phyloP scores from a whole-genome alignment of 2,329 filamentous ascomycete genomes.

The Mariannaea sp. region DNA sequence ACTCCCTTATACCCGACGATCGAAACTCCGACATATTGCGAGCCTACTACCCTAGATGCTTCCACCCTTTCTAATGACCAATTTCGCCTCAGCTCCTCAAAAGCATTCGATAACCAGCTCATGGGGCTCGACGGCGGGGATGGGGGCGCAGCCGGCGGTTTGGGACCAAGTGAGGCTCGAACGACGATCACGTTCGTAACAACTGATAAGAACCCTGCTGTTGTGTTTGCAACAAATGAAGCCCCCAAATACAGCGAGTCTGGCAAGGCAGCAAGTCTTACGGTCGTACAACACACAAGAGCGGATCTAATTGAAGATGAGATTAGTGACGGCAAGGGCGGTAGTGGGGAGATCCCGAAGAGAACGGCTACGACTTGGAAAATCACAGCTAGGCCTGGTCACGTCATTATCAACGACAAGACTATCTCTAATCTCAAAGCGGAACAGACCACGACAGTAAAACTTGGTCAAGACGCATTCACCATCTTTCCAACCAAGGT shows the following conservation, averaged over 20 bases:
- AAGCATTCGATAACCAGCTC: too few species aligned
- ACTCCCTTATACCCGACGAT: constrained; percentile 52
- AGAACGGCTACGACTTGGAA: constrained; percentile 39
- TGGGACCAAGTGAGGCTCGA: constrained; percentile 6
- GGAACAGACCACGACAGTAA: constrained; percentile 48
- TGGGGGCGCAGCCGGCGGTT: too few species aligned
- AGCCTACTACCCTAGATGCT: constrained; percentile 13
- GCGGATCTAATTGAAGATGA: constrained; percentile 6
- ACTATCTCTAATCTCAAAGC: constrained; percentile 49
- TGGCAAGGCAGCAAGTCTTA: constrained; percentile 6
- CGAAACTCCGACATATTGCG: constrained; percentile 47
- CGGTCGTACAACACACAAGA: constrained; percentile 31
- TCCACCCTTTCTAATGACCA: neutral
- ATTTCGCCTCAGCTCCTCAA: neutral
- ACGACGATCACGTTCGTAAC: constrained; percentile 52
- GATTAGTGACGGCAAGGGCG: neutral
- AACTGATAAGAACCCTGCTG: constrained; percentile 60
- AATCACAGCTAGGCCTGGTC: constrained; percentile 50
- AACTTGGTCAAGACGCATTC: constrained; percentile 49
- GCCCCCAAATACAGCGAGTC: constrained; percentile 47
- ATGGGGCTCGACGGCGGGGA: too few species aligned
- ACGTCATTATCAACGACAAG: constrained; percentile 53
- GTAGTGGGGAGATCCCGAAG: constrained; percentile 5
- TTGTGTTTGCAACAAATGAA: constrained; percentile 48
- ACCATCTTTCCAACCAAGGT: constrained; percentile 54